A percentile compares a stretch with the other conserved stretches of the same genome.
phyloP scores from a whole-genome alignment of 495 filamentous ascomycete species.

The Lepraria neglecta region DNA sequence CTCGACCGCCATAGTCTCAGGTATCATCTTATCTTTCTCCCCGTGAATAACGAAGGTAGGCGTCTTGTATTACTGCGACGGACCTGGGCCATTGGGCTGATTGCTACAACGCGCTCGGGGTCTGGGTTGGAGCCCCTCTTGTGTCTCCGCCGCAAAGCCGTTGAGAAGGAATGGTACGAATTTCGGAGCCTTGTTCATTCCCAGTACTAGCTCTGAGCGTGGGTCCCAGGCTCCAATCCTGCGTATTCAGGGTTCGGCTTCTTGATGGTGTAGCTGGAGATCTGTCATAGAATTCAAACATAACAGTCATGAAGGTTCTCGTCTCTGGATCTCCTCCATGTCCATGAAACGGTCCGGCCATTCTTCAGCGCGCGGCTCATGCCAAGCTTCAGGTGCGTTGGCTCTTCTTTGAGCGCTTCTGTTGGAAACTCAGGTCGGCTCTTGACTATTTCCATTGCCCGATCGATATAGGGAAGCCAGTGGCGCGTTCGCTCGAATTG shows the following conservation, averaged over 20 bases:
- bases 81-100: conserved; percentile 35
- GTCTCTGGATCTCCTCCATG: neutral
- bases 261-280: conserved; percentile 6
- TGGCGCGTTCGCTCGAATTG: conserved; percentile 19
- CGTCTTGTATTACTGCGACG: conserved; percentile 28
- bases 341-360: neutral
- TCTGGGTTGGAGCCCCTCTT: conserved; percentile 13
- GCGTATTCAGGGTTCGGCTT: conserved; percentile 11
- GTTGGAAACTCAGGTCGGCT: neutral
- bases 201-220: conserved; percentile 31
- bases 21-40: conserved; percentile 37
- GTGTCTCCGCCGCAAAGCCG: conserved; percentile 22
- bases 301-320: neutral
- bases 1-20: conserved; percentile 13
- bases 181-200: conserved; percentile 34
- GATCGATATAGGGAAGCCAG: conserved; percentile 20
- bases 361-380: neutral
- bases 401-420: neutral
- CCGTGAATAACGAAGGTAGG: conserved; percentile 45
- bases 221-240: conserved; percentile 27
- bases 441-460: conserved; percentile 4
- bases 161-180: conserved; percentile 32
- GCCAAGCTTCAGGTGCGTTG: no score
- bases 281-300: neutral
- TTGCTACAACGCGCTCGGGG: conserved; percentile 21